phyloP scores from a whole-genome alignment of 148 eudicot genomes.

The Beta vulgaris region DNA sequence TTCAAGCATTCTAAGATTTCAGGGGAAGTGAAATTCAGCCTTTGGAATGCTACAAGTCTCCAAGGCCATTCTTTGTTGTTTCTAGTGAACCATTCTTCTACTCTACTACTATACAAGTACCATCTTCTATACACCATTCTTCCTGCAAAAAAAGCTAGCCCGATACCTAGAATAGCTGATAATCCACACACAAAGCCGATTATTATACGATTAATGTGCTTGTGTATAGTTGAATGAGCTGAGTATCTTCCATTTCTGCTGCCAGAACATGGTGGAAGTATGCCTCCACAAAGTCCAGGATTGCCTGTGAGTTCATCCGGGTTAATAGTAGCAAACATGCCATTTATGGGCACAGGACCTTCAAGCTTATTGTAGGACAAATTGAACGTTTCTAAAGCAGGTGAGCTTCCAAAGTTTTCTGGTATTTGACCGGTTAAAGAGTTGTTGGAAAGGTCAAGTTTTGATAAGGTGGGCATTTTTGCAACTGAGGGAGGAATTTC shows the following conservation, averaged over 20 bases:
- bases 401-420: constrained; percentile 65
- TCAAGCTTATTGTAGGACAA: constrained; percentile 71
- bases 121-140: constrained; percentile 53
- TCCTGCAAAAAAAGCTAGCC: constrained; percentile 35
- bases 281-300: constrained; percentile 69
- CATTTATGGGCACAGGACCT: constrained; percentile 72
- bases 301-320: constrained; percentile 78
- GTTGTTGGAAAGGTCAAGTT: constrained; percentile 79
- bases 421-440: constrained; percentile 71
- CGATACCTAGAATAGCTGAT: constrained; percentile 41
- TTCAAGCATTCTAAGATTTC: constrained; percentile 52
- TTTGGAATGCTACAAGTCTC: constrained; percentile 87
- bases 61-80: constrained; percentile 77
- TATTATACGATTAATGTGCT: constrained; percentile 43
- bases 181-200: constrained; percentile 58
- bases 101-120: constrained; percentile 53
- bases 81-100: constrained; percentile 51
- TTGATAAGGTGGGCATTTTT: constrained; percentile 64
- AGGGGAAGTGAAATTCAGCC: constrained; percentile 62
- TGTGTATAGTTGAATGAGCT: constrained; percentile 22
- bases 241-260: constrained; percentile 26
- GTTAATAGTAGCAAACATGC: constrained; percentile 61
- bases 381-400: constrained; percentile 72
- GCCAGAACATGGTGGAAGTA: constrained; percentile 62
- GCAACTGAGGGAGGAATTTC: constrained; percentile 56